Base-by-base conservation (phyloP, 1,284 basidiomycete genomes). In the Kalmanozyma brasiliensis region DNA sequence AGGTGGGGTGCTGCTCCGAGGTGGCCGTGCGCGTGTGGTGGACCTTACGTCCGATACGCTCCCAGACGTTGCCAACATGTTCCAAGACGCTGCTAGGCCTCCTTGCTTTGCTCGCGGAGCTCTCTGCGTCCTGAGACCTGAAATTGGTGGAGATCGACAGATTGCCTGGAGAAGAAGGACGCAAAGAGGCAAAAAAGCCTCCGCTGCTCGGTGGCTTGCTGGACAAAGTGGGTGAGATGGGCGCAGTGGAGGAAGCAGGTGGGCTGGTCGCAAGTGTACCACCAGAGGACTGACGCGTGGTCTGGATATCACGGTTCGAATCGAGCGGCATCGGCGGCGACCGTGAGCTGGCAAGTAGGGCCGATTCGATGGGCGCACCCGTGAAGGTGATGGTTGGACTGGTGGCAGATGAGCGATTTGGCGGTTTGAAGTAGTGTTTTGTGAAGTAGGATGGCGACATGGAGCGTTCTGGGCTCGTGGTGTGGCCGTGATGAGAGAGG, bases 61-160 rank as follows among this genome's bases (percentile, higher is more conserved):
- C 76, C 52, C 68, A 72, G 8, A 78, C 66, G 29, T 62, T 74
- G 37, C 74, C 74, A 30, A 74, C 73, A n/a, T 74, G 71, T 30
- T 78, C 76, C 24, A 78, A 70, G 37, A 77, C 74, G 56, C 74
- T 78, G 65, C 76, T 74, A 8, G 74, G 71, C 17, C 69, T 46
- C 19, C 68, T 47, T 20, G 68, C 26, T 23, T n/a, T n/a, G n/a
- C 57, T 66, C 17, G 37, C 46, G 14, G 29, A 33, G 11, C 14
- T 6, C 7, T 68, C 65, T 9, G 49, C 41, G 4, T 68, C 65
- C 14, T 62, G 49, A 4, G 32, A n/a, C 22, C 34, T 48, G 14
- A 47, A 40, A 17, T 52, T 46, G 7, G 55, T 37, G 17, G 45
- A 23, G 20, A 36, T 33, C 17, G 49, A n/a, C 13, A 52, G 33